Base-by-base conservation (phyloP, 148 eudicot species). In the Nepenthes gracilis region DNA sequence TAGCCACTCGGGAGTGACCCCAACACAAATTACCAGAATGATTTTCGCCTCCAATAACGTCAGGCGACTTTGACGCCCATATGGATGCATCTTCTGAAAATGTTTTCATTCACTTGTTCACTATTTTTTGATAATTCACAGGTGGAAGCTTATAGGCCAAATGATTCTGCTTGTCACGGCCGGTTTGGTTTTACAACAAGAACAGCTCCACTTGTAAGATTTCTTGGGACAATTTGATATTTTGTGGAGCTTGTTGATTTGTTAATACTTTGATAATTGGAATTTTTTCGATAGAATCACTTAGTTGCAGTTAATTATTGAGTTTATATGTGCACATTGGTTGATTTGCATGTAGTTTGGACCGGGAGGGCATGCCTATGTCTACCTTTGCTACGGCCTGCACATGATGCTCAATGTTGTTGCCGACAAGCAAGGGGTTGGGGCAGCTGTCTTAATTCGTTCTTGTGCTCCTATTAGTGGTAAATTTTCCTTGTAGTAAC, bases 101-200 rank as follows among this genome's bases (percentile, higher is more conserved):
- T 23, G 23, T 23, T 38, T 9, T 58, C 33, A 47, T 12, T 12
- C 33, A 33, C 15, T 49, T 56, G 48, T 57, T 52, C 33, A 36
- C 34, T 43, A 60, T 58, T 54, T 32, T 5, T 37, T 52, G 2
- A 45, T 43, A 33, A 37, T 45, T 68, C 59, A 36, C 69, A 93
- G 98, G 98, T 88, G 37, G 98, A 93, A 86, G 98, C 98, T 69
- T 93, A 93, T 74, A 80, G 95, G 74, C 64, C 88, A 10, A 81
- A 80, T 69, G 98, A 93, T 77, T 82, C 98, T 33, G 98, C 98
- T 67, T 93, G 96, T 64, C 98, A 93, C 45, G 96, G 85, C 8
- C 88, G 98, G 11, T 82, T 84, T 55, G 98, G 98, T 6, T 33
- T 79, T 48, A 93, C 98, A 12, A 75, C 91, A 9, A 93, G 98